These are phyloP conservation scores for Russula griseocarnosa DNA, from an alignment of 768 basidiomycete genomes.

Conservation along the genomic window DNA sequence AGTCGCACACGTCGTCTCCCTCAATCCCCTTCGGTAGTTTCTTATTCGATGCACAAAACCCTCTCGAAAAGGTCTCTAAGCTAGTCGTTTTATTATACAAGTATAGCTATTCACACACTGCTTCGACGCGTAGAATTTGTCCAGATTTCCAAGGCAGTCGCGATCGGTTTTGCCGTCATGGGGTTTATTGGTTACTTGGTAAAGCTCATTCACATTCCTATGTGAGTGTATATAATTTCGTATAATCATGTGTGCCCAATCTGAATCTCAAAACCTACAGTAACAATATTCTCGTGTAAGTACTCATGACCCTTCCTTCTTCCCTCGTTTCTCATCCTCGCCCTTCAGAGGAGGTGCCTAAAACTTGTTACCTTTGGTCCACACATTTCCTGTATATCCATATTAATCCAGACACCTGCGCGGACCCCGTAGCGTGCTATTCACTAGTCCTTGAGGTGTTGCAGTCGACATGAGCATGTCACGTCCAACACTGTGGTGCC, in stretches of 20 bases:
- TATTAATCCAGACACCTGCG: slow-evolving; percentile 18
- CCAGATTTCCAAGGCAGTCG: slow-evolving; percentile 94
- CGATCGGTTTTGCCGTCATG: slow-evolving; percentile 97
- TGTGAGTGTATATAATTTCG: slow-evolving; percentile 53
- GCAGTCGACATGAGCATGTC: not conserved
- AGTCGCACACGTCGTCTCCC: not conserved
- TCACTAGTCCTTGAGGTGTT: not conserved
- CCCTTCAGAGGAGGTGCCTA: slow-evolving; percentile 70
- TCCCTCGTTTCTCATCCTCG: slow-evolving; percentile 28
- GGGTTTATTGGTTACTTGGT: slow-evolving; percentile 99
- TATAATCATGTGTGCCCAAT: slow-evolving; percentile 23
- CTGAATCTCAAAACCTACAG: slow-evolving; percentile 39
- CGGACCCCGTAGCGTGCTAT: not conserved
- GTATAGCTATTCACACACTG: slow-evolving; percentile 4
- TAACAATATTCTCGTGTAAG: slow-evolving; percentile 97
- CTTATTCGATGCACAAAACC: slow-evolving; percentile 97
- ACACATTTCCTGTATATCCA: slow-evolving; percentile 18
- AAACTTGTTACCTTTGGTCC: slow-evolving; percentile 18
- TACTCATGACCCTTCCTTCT: slow-evolving; percentile 31
- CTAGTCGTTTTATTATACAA: not conserved
- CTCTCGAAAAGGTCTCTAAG: slow-evolving; percentile 75
- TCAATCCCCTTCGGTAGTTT: slow-evolving; percentile 55
- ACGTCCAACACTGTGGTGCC: not conserved
- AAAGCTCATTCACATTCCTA: slow-evolving; percentile 97
- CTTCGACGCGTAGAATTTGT: slow-evolving; percentile 64